Base-by-base conservation (phyloP, 1,284 basidiomycete genomes). In the Malassezia dermatis region DNA sequence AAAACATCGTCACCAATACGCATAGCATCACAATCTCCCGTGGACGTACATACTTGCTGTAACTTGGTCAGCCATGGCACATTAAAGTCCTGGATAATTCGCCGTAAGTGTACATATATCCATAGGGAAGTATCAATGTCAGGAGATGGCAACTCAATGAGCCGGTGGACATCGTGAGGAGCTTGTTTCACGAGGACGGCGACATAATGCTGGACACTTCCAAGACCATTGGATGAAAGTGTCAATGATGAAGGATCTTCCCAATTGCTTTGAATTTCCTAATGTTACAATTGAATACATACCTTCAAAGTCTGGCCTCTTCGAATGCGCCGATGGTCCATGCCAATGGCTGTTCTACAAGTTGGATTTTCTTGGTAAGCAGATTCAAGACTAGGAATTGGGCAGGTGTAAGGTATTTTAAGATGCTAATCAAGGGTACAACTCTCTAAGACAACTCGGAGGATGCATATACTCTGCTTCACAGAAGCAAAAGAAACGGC, bases 1-100 rank as follows among this genome's bases (percentile, higher is more conserved):
- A 93, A 96, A 40, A 89, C 80, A 89, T 91, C 95, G 78, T 95
- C 89, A 48, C 86, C 88, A 13, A 91, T 90, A 75, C 93, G 93
- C 91, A 96, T 95, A 75, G 93, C 86, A 1, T 88, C 86, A 78
- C 91, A 96, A 8, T 85, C 82, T 48, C 53, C 39, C 0, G 61
- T 61, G 1, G 60, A 58, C 42, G 56, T 51, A 58, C 91, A 96
- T 69, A 88, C 85, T 59, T 83, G 81, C 67, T 93, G 84, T 17
- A 96, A 80, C 65, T 84, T 83, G 2, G 85, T 88, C 47, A 96
- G 84, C 49, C 95, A 81, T 0, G 90, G 88, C 62, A 88, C 85
- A 0, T 88, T 86, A 17, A 95, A 80, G 74, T 96, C 91, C 71
- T 89, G 87, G 1, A 89, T 88, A 37, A 96, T 82, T 17, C 91